Percentiles rank a stretch among this genome's conserved stretches.
Conservation (phyloP, 129 eudicot genomes). For the Tagetes patula region DNA sequence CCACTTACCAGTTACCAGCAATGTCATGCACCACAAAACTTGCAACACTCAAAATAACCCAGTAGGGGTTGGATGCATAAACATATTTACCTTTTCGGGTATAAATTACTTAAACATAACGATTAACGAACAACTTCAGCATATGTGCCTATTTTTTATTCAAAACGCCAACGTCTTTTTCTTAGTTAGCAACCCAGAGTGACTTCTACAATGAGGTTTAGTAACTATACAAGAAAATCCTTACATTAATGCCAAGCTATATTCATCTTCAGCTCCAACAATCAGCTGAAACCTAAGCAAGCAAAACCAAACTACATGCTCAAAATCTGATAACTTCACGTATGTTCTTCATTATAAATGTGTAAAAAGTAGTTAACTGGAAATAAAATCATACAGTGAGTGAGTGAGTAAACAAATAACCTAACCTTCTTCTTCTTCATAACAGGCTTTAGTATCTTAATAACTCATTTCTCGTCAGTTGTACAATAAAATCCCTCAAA, state of each 20-base stretch:
- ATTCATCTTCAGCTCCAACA: background rate
- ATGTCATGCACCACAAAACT: conserved; percentile 5
- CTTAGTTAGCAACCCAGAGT: background rate
- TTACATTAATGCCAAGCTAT: background rate
- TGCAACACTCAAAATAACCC: background rate
- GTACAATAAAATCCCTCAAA: conserved; percentile 82
- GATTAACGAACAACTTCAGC: background rate
- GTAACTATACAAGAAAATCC: background rate
- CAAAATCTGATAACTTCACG: background rate
- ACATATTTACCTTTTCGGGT: background rate
- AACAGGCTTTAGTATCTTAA: conserved; percentile 94
- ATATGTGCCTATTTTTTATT: background rate
- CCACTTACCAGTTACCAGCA: background rate
- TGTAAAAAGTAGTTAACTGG: background rate
- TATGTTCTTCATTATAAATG: conserved; percentile 6
- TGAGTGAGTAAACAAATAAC: background rate
- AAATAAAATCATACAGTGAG: too few species aligned
- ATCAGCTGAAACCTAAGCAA: background rate
- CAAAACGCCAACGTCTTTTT: conserved; percentile 1
- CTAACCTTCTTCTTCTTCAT: conserved; percentile 88
- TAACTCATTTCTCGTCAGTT: conserved; percentile 79
- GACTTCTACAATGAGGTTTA: background rate
- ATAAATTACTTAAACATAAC: background rate
- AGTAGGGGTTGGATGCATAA: background rate
- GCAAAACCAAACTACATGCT: background rate